Conservation (phyloP, 2,329 filamentous ascomycete species). For the Trichoderma sp. region DNA sequence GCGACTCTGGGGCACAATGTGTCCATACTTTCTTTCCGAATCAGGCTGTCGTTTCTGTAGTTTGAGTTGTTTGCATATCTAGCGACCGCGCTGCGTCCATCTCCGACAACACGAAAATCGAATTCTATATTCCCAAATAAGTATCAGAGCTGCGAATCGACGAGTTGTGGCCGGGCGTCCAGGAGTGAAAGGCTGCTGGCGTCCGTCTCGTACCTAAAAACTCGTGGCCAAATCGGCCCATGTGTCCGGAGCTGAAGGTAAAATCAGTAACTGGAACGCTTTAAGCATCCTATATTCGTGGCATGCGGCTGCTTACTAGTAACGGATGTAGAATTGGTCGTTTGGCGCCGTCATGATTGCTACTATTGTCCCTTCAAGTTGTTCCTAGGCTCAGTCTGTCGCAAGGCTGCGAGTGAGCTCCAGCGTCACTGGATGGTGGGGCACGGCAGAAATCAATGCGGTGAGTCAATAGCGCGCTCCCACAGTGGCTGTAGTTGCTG, state of each 20-base stretch:
- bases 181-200: neutral
- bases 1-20: neutral
- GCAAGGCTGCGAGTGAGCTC: conserved; percentile 23
- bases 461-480: conserved; percentile 6
- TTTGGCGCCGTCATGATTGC: conserved; percentile 65
- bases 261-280: conserved; percentile 27
- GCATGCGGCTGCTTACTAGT: conserved; percentile 69
- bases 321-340: conserved; percentile 93
- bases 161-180: neutral
- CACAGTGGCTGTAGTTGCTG: neutral
- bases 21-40: conserved; percentile 94
- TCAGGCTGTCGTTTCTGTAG: conserved; percentile 97
- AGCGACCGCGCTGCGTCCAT: conserved; percentile 89
- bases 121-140: conserved; percentile 68
- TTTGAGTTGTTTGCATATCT: conserved; percentile 99
- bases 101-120: conserved; percentile 89
- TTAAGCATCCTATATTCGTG: neutral
- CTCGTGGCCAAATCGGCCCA: conserved; percentile 95
- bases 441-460: conserved; percentile 28
- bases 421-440: conserved; percentile 31
- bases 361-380: conserved; percentile 24
- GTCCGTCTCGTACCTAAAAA: conserved; percentile 71
- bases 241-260: conserved; percentile 82
- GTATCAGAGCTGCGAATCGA: neutral
- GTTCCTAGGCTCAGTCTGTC: conserved; percentile 12